Base-by-base conservation (phyloP, 2,329 filamentous ascomycete species). In the Cytospora paraplurivora region DNA sequence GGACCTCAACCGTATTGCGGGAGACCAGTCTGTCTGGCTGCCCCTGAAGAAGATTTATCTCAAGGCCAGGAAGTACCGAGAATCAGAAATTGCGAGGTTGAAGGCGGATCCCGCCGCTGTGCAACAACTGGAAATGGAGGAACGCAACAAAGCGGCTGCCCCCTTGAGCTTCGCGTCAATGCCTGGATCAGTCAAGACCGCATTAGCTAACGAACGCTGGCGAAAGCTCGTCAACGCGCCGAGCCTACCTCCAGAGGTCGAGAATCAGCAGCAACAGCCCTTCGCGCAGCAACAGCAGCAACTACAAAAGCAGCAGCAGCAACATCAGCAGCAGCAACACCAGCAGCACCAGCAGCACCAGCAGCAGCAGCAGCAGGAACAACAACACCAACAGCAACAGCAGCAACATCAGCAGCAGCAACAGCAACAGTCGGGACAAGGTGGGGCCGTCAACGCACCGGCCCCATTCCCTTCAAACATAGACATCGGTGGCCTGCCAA, bases 21-120 rank as follows among this genome's bases (percentile, higher is more conserved):
- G 78, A 63, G 78, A 82, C 49, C 74, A 78, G 11, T 79, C 80
- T 0, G 79, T 85, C 3, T 83, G 83, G 75, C 69, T 84, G 51
- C 83, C 84, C 0, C 73, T 87, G 55, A 79, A 80, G 54, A 85
- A 81, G 67, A 76, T 87, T 1, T 84, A 84, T 69, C 68, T 79
- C 59, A 82, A 82, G 66, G 83, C 84, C 0, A 78, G 76, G 49
- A 79, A 76, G 63, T 81, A 86, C 65, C 79, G 85, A 6, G 78
- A 80, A 8, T 73, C 76, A 0, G 84, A 87, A 69, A 74, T 86
- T 12, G 69, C 72, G 11, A 78, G 83, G 0, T 75, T 87, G 21
- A 77, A 76, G 27, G 74, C 74, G 1, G 76, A 86, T 47, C 79
- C 78, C 0, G 77, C 79, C 7, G 83, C 81, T 15, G 82, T 82